Evolutionary conservation across 441 rosid species (phyloP).

Genomic region (Bocquillonia castaneifolia): DNA sequence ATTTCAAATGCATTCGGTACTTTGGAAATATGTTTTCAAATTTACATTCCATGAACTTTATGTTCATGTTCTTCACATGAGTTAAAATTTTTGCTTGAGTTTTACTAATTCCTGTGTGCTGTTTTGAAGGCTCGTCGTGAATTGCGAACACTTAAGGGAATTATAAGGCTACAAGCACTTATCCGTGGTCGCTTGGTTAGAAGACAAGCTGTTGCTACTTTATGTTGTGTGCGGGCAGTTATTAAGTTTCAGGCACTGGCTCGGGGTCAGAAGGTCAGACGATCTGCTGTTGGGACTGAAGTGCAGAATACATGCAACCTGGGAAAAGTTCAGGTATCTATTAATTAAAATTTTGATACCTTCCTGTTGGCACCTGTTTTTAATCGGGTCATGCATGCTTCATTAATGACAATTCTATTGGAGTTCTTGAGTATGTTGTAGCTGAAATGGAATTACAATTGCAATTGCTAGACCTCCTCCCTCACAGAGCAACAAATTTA

Average conservation of each 20-base stretch:
- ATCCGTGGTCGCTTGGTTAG: slow-evolving; percentile 84
- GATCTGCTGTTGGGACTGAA: slow-evolving; percentile 36
- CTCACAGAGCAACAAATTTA: not conserved
- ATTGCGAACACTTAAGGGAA: slow-evolving; percentile 50
- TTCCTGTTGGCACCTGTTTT: not conserved
- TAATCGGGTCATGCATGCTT: not conserved
- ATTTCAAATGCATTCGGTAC: not conserved
- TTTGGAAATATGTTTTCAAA: not conserved
- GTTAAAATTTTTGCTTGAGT: not conserved
- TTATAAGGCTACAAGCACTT: slow-evolving; percentile 78
- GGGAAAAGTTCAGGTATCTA: slow-evolving; percentile 36
- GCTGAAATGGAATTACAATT: not conserved
- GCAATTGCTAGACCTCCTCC: not conserved
- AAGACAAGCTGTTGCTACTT: slow-evolving; percentile 72
- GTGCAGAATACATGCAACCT: slow-evolving; percentile 31
- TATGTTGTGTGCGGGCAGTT: slow-evolving; percentile 67
- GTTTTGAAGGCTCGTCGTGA: slow-evolving; percentile 53
- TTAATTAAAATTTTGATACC: not conserved
- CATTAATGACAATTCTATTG: not conserved
- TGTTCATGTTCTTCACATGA: not conserved
- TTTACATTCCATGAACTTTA: not conserved
- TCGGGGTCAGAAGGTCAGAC: slow-evolving; percentile 59
- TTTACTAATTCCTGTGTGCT: slow-evolving; percentile 19
- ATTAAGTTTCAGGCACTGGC: slow-evolving; percentile 73
- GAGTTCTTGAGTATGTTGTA: not conserved